phyloP scores from a whole-genome alignment of 2,329 filamentous ascomycete species.

The Lecanicillium sp. region DNA sequence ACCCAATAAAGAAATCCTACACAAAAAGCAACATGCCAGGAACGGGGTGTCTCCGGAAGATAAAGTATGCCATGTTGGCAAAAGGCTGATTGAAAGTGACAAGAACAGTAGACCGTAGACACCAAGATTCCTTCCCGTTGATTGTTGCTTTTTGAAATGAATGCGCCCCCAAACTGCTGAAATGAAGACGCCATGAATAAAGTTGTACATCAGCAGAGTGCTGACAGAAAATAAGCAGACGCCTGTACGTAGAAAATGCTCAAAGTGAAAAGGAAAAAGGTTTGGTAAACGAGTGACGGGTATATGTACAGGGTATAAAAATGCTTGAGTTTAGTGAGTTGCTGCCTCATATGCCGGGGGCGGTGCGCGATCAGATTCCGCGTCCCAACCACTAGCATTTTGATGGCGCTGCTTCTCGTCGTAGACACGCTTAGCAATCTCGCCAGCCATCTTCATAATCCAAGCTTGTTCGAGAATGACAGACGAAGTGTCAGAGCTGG shows the following conservation, averaged over 20 bases:
- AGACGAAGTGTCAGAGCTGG: constrained; percentile 40
- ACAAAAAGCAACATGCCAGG: too few species aligned
- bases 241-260: constrained; percentile 7
- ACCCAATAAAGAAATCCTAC: too few species aligned
- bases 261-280: background rate
- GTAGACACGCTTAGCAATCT: constrained; percentile 80
- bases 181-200: too few species aligned
- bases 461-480: constrained; percentile 71
- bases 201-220: too few species aligned
- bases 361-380: constrained; percentile 29
- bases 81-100: too few species aligned
- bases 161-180: too few species aligned
- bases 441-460: constrained; percentile 88
- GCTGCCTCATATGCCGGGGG: constrained; percentile 55
- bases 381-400: constrained; percentile 43
- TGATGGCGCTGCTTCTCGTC: constrained; percentile 65
- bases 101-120: too few species aligned
- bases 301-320: constrained; percentile 8
- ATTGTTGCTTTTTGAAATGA: too few species aligned
- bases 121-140: too few species aligned
- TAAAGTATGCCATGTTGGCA: too few species aligned
- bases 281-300: constrained; percentile 6
- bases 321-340: constrained; percentile 24
- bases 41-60: too few species aligned
- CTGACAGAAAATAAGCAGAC: background rate